Conservation (phyloP, 371 early-diverging fungal species). For the Nematocida displodere region DNA sequence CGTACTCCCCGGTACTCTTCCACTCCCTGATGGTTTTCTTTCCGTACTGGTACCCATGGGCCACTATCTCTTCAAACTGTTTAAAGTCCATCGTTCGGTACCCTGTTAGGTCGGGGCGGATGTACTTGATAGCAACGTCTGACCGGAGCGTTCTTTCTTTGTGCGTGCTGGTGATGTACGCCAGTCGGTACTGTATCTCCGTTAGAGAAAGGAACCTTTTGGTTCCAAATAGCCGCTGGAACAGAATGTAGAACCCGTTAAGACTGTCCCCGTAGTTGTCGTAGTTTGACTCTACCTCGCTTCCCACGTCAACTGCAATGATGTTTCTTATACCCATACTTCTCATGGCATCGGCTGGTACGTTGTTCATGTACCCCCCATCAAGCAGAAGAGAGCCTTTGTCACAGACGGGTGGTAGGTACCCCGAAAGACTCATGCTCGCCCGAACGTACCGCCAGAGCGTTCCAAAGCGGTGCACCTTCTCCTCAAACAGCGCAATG, state of each 20-base stretch:
- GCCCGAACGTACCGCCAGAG: conserved; percentile 93
- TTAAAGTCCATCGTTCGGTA: conserved; percentile 86
- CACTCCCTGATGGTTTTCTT: conserved; percentile 73
- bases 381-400: conserved; percentile 89
- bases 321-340: conserved; percentile 78
- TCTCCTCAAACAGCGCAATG: conserved; percentile 83
- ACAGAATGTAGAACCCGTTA: conserved; percentile 81
- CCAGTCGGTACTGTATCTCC: conserved; percentile 88
- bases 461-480: conserved; percentile 79
- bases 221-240: conserved; percentile 76
- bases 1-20: conserved; percentile 70
- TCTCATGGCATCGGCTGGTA: conserved; percentile 87
- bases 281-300: conserved; percentile 79
- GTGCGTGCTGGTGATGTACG: conserved; percentile 75
- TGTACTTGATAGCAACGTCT: conserved; percentile 75
- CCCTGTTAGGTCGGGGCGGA: conserved; percentile 74
- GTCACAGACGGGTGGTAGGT: conserved; percentile 77
- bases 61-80: conserved; percentile 78
- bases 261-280: conserved; percentile 82
- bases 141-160: conserved; percentile 76
- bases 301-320: conserved; percentile 87
- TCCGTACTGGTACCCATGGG: conserved; percentile 80
- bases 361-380: conserved; percentile 95
- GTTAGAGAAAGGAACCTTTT: conserved; percentile 78
- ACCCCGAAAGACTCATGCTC: conserved; percentile 89